Evolutionary conservation across 176 grass and related monocot genomes (phyloP).

Genomic region (Phragmites australis): DNA sequence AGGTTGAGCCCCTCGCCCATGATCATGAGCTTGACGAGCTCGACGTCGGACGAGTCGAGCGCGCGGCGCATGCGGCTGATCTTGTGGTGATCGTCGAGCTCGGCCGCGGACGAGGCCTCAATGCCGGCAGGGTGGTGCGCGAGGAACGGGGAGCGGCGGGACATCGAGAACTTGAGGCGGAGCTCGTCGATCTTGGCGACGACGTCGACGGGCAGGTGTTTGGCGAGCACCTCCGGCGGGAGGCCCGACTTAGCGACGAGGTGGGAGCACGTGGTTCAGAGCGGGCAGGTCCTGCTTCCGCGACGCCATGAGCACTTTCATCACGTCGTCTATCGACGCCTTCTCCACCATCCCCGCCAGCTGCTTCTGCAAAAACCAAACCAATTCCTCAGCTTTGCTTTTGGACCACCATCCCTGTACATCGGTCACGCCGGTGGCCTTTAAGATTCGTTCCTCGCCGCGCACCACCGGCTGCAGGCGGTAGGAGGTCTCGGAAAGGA

Average conservation of each 20-base stretch:
- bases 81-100: conserved; percentile 88
- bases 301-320: conserved; percentile 95
- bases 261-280: conserved; percentile 93
- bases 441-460: too few relatives aligned
- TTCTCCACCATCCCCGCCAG: conserved; percentile 94
- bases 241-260: conserved; percentile 94
- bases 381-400: background rate
- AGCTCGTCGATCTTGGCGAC: conserved; percentile 97
- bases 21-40: conserved; percentile 99
- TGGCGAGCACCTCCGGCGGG: conserved; percentile 88
- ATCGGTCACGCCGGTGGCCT: too few relatives aligned
- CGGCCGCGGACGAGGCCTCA: conserved; percentile 35
- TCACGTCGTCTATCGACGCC: conserved; percentile 98
- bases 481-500: too few relatives aligned
- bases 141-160: conserved; percentile 73
- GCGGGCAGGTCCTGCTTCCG: conserved; percentile 94
- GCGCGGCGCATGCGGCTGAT: conserved; percentile 99
- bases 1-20: conserved; percentile 97
- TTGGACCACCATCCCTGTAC: too few relatives aligned
- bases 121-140: conserved; percentile 50
- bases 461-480: too few relatives aligned
- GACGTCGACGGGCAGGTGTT: conserved; percentile 88
- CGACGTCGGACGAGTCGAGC: conserved; percentile 91
- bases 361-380: conserved; percentile 74
- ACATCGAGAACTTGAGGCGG: conserved; percentile 77